phyloP scores from a whole-genome alignment of 371 early-diverging fungal genomes.

The Capniomyces stellatus region DNA sequence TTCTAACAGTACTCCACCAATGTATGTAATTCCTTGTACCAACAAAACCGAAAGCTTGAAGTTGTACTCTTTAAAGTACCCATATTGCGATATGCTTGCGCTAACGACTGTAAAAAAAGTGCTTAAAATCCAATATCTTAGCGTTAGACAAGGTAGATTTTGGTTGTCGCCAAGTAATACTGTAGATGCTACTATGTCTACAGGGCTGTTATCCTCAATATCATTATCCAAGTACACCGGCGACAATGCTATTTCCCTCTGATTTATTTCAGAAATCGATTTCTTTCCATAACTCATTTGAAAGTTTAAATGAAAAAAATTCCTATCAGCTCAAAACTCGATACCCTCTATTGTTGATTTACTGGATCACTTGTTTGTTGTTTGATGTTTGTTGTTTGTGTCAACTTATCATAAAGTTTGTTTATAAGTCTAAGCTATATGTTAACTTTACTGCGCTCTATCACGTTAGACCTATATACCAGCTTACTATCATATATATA shows the following conservation, averaged over 20 bases:
- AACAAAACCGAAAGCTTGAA: slow-evolving; percentile 28
- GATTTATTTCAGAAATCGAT: background rate
- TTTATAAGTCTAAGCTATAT: no score
- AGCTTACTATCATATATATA: no score
- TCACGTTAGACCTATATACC: no score
- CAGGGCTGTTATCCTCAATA: background rate
- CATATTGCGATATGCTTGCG: slow-evolving; percentile 41
- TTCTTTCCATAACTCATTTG: no score
- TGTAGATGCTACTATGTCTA: slow-evolving; percentile 3
- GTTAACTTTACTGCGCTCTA: no score
- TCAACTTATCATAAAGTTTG: no score
- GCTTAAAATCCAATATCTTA: slow-evolving; percentile 45
- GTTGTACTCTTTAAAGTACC: slow-evolving; percentile 35
- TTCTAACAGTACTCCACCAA: slow-evolving; percentile 36
- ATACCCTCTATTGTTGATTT: no score
- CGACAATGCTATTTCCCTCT: background rate
- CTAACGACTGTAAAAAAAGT: slow-evolving; percentile 31
- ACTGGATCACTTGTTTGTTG: no score
- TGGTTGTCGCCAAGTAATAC: slow-evolving; percentile 31
- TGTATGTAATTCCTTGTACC: slow-evolving; percentile 34
- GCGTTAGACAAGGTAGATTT: slow-evolving; percentile 39
- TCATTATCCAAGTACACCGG: background rate
- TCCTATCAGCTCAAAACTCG: no score
- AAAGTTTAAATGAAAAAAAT: no score
- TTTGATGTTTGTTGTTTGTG: no score